Percentiles rank a stretch among this genome's conserved stretches.
Evolutionary conservation across 2,329 filamentous ascomycete species (phyloP).

Genomic region (Fusarium sublunatum): DNA sequence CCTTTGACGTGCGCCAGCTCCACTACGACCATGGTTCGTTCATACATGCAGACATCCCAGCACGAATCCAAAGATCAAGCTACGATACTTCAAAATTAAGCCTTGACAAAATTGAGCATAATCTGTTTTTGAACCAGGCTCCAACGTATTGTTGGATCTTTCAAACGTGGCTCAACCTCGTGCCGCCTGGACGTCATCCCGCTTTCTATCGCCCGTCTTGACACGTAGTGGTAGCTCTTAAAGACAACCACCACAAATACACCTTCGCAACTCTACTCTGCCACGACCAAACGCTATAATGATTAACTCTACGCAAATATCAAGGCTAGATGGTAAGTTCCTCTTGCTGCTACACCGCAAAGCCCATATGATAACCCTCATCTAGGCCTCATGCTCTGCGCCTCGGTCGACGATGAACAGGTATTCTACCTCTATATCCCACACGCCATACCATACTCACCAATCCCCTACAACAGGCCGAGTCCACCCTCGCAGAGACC

Average conservation of each 20-base stretch:
- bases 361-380: conserved; percentile 31
- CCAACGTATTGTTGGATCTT: not conserved
- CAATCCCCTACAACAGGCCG: conserved; percentile 57
- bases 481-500: conserved; percentile 83
- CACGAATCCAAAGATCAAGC: conserved; percentile 7
- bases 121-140: not conserved
- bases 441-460: conserved; percentile 2
- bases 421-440: conserved; percentile 55
- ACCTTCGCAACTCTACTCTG: conserved; percentile 11
- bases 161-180: conserved; percentile 15
- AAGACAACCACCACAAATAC: conserved; percentile 25
- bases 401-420: conserved; percentile 91
- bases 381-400: conserved; percentile 90
- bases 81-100: not conserved
- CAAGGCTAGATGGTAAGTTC: conserved; percentile 82
- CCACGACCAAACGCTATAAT: conserved; percentile 56
- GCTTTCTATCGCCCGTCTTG: conserved; percentile 31
- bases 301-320: conserved; percentile 95
- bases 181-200: conserved; percentile 32
- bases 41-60: conserved; percentile 5
- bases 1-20: conserved; percentile 29
- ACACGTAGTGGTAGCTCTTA: conserved; percentile 40
- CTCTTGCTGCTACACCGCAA: conserved; percentile 3
- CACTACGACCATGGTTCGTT: conserved; percentile 23
- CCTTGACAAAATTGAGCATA: not conserved